phyloP scores from a whole-genome alignment of 805 yeast genomes.

The Torulaspora microellipsoides region DNA sequence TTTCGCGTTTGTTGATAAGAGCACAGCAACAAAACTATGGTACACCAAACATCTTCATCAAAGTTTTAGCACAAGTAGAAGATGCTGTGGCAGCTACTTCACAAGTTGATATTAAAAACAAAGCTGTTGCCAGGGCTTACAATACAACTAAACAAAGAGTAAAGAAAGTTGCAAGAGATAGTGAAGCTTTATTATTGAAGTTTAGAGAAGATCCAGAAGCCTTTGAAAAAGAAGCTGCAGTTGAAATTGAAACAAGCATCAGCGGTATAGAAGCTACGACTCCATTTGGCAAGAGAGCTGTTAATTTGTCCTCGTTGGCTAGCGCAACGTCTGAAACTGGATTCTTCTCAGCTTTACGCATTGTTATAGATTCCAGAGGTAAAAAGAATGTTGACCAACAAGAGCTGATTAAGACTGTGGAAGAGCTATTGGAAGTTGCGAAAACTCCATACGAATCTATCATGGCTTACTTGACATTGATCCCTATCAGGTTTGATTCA shows the following conservation, averaged over 20 bases:
- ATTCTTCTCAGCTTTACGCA: constrained; percentile 67
- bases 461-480: constrained; percentile 69
- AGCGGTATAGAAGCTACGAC: constrained; percentile 32
- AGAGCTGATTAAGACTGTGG: constrained; percentile 73
- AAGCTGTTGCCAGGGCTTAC: constrained; percentile 82
- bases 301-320: constrained; percentile 31
- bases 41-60: constrained; percentile 68
- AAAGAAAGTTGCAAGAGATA: constrained; percentile 71
- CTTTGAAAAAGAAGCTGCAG: constrained; percentile 53
- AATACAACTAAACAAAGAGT: constrained; percentile 86
- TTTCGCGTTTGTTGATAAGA: constrained; percentile 60
- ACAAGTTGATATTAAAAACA: constrained; percentile 65
- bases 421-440: constrained; percentile 50
- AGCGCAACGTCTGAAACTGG: constrained; percentile 38
- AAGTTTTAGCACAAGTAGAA: constrained; percentile 66
- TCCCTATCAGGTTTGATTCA: constrained; percentile 85
- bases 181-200: constrained; percentile 51
- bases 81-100: constrained; percentile 55
- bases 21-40: constrained; percentile 69
- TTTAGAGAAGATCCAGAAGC: constrained; percentile 67
- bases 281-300: constrained; percentile 32
- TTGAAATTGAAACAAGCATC: constrained; percentile 28
- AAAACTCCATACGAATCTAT: constrained; percentile 69
- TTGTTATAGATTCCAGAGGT: constrained; percentile 86
- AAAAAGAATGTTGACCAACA: constrained; percentile 83